Base-by-base conservation (phyloP, 768 basidiomycete genomes). In the Cubamyces sp. region DNA sequence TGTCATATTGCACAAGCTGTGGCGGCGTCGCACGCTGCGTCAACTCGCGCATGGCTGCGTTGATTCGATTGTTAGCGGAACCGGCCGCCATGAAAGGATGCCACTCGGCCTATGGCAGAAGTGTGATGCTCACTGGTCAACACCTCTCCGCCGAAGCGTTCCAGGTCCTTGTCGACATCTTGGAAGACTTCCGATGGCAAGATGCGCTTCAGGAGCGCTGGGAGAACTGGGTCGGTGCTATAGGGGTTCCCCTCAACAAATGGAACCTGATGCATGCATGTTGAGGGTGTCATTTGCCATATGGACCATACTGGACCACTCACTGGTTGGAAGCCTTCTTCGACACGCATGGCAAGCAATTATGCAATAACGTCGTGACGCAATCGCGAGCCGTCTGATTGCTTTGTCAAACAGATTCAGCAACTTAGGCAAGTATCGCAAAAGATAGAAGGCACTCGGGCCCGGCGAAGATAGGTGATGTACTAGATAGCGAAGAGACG, bases 261-360 rank as follows among this genome's bases (percentile, higher is more conserved):
- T 9, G 80, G 83, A 2, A 74, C 75, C 86, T 88, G 61, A 41
- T 15, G 34, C 30, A 54, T 18, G 49, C 28, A 48, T 52, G n/a
- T 57, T 49, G 61, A 41, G 23, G 55, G 19, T 53, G 3, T 7
- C 14, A 15, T 21, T 7, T 1, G 34, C 34, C 50, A 57, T 54
- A 42, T 26, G 30, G 5, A 3, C 26, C 48, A 26, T 15, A 12
- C 15, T 3, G n/a, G 11, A 50, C 68, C 74, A 41, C 61, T 58
- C 50, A 85, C 87, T 64, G 76, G 78, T 64, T 89, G 87, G 66
- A 88, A 89, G 37, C 88, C 88, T 49, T 88, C 79, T 70, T 89
- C 86, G 34, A 83, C 74, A 46, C 82, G 82, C 88, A 90, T 88
- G 16, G 21, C 53, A 52, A 21, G 15, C n/a, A 21, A 19, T 50